Percentiles rank a stretch among this genome's conserved stretches.
Evolutionary conservation across 2,329 filamentous ascomycete genomes (phyloP).

Genomic region (Aspergillus sp.): DNA sequence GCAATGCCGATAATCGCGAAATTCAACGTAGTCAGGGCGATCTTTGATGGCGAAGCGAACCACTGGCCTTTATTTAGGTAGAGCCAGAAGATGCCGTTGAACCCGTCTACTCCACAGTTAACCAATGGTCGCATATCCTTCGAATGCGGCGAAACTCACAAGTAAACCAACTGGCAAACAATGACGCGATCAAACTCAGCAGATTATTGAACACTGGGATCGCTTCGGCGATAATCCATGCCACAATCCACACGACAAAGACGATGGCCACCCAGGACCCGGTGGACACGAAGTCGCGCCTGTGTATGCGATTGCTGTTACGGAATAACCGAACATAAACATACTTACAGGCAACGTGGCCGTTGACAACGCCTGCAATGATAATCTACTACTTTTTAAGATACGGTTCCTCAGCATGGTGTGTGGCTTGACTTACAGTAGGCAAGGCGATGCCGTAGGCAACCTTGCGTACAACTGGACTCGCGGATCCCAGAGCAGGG

Average conservation of each 20-base stretch:
- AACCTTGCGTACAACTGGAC: constrained; percentile 47
- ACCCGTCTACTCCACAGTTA: constrained; percentile 5
- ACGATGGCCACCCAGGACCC: constrained; percentile 51
- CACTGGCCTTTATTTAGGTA: constrained; percentile 18
- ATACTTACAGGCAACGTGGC: constrained; percentile 56
- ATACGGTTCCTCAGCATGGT: not conserved
- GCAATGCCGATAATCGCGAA: constrained; percentile 10
- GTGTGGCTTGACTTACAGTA: constrained; percentile 32
- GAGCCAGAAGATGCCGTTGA: constrained; percentile 22
- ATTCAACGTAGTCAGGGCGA: constrained; percentile 13
- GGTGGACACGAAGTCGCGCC: constrained; percentile 41
- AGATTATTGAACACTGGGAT: constrained; percentile 60
- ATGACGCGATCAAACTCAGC: constrained; percentile 52
- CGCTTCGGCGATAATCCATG: constrained; percentile 58
- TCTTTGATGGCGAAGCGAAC: constrained; percentile 16
- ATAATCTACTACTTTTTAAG: constrained; percentile 42
- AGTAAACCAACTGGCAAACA: constrained; percentile 60
- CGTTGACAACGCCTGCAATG: constrained; percentile 60
- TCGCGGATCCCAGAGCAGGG: constrained; percentile 57
- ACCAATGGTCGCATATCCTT: not conserved
- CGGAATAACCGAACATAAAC: constrained; percentile 55
- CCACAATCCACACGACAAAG: constrained; percentile 48
- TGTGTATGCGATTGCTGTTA: constrained; percentile 45
- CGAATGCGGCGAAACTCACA: constrained; percentile 13
- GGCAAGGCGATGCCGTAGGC: constrained; percentile 60